A percentile compares a stretch with the other conserved stretches of the same genome.
Conservation (phyloP, 345 rosid genomes). For the Rhodamnia argentea region DNA sequence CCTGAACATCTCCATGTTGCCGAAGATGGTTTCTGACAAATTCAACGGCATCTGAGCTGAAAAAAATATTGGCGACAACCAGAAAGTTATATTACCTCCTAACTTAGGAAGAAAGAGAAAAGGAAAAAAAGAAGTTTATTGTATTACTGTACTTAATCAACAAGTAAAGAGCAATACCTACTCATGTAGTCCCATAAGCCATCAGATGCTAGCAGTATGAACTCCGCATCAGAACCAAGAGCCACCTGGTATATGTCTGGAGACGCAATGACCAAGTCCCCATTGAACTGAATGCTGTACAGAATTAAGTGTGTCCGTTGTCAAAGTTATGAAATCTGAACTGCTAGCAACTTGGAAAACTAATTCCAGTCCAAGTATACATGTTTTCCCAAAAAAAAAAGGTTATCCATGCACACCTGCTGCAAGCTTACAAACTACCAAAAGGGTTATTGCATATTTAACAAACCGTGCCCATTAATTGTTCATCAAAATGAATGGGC, state of each 20-base stretch:
- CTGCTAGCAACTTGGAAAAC: background rate
- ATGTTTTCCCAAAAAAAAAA: too few species aligned
- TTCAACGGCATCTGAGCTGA: constrained; percentile 63
- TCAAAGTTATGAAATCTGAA: background rate
- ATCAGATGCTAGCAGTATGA: constrained; percentile 78
- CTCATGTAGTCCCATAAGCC: constrained; percentile 95
- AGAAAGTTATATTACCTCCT: background rate
- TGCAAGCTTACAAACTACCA: background rate
- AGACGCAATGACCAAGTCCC: constrained; percentile 67
- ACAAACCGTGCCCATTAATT: background rate
- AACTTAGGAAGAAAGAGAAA: background rate
- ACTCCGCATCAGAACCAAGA: constrained; percentile 71
- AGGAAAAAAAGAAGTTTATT: background rate
- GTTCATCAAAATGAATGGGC: background rate
- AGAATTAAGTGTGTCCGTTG: background rate
- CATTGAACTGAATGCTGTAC: constrained; percentile 52
- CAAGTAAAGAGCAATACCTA: constrained; percentile 30
- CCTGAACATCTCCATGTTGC: constrained; percentile 94
- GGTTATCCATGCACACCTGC: background rate
- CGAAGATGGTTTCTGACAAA: constrained; percentile 77
- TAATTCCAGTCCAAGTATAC: background rate
- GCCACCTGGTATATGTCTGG: constrained; percentile 66
- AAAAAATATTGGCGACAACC: background rate
- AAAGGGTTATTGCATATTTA: background rate
- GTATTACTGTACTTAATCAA: background rate